Conservation (phyloP, 2,329 filamentous ascomycete species). For the Aureobasidium leucospermi region DNA sequence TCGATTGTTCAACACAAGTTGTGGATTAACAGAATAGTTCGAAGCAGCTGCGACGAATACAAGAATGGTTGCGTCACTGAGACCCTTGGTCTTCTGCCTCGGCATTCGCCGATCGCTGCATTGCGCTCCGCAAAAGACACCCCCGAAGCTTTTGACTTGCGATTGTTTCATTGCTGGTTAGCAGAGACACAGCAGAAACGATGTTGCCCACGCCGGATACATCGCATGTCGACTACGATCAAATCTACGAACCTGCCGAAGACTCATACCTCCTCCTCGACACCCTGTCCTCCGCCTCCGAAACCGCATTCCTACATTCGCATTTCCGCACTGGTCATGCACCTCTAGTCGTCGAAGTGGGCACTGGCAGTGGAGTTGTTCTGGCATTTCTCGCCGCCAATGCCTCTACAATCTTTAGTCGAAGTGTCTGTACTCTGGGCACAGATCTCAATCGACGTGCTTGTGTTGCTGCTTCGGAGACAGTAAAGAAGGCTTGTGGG, state of each 20-base stretch:
- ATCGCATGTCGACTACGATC: constrained; percentile 79
- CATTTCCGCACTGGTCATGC: constrained; percentile 47
- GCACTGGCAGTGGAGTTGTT: constrained; percentile 89
- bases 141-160: neutral
- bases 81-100: neutral
- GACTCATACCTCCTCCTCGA: constrained; percentile 93
- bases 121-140: neutral
- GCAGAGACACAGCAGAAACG: neutral
- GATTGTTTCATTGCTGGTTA: neutral
- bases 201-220: constrained; percentile 96
- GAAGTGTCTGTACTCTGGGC: constrained; percentile 68
- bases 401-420: constrained; percentile 63
- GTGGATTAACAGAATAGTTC: neutral
- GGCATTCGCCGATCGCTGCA: constrained; percentile 1
- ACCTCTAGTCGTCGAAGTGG: constrained; percentile 71
- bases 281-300: constrained; percentile 66
- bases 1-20: neutral
- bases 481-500: constrained; percentile 39
- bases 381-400: constrained; percentile 79
- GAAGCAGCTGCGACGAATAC: neutral
- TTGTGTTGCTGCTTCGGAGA: constrained; percentile 66
- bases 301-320: constrained; percentile 59
- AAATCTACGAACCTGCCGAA: constrained; percentile 91
- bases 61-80: constrained; percentile 9
- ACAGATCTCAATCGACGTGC: constrained; percentile 83